Evolutionary conservation across 1,284 basidiomycete species (phyloP).

Genomic region (Cryptococcus depauperatus): DNA sequence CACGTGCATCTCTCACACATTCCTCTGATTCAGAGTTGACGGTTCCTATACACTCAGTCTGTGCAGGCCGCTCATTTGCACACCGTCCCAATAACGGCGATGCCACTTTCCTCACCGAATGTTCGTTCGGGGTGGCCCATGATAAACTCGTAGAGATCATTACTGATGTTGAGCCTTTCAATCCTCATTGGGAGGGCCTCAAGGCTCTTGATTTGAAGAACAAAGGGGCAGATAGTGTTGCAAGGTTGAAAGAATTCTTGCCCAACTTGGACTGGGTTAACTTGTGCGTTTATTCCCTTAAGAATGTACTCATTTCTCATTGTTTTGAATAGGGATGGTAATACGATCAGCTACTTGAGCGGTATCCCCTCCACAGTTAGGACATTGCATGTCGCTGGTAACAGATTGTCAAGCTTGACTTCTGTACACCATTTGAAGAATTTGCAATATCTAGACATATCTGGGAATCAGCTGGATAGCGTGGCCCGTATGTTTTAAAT

Average conservation of each 20-base stretch:
- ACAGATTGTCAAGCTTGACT: slow-evolving; percentile 76
- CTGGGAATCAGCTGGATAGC: slow-evolving; percentile 79
- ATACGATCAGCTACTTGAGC: slow-evolving; percentile 76
- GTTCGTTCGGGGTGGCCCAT: slow-evolving; percentile 86
- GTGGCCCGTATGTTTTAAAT: slow-evolving; percentile 64
- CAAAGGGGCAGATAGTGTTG: slow-evolving; percentile 77
- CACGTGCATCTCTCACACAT: slow-evolving; percentile 5
- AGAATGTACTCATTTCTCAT: background rate
- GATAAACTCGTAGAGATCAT: slow-evolving; percentile 85
- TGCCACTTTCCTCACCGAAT: slow-evolving; percentile 80
- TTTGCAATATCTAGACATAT: slow-evolving; percentile 84
- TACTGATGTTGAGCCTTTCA: slow-evolving; percentile 90
- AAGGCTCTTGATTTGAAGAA: slow-evolving; percentile 66
- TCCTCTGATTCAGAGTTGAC: slow-evolving; percentile 13
- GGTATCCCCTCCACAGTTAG: slow-evolving; percentile 70
- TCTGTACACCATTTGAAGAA: slow-evolving; percentile 81
- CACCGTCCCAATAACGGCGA: slow-evolving; percentile 44
- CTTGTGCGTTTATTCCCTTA: slow-evolving; percentile 54
- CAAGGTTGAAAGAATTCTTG: slow-evolving; percentile 86
- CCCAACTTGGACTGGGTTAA: slow-evolving; percentile 72
- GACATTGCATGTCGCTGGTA: slow-evolving; percentile 70
- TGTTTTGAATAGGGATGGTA: slow-evolving; percentile 59
- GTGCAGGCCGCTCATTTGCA: slow-evolving; percentile 5
- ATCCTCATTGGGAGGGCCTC: slow-evolving; percentile 86
- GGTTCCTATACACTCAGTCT: slow-evolving; percentile 20